Conservation (phyloP, 306 rosid species). For the Quercus parvula region DNA sequence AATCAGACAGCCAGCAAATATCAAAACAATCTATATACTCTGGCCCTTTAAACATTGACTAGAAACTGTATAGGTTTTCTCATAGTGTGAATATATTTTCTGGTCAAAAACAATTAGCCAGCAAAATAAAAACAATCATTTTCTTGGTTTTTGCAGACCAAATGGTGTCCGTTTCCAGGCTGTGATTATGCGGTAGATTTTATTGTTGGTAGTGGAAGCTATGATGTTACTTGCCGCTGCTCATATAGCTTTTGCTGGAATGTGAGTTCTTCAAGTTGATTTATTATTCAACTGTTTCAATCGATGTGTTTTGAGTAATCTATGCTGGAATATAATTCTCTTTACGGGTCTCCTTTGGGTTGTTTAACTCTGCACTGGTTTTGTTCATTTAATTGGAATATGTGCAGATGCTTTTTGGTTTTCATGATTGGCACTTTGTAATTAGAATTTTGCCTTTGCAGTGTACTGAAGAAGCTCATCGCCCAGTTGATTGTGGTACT, state of each 20-base stretch:
- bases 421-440: not conserved
- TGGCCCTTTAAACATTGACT: no score
- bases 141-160: slow-evolving; percentile 42
- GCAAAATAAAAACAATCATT: not conserved
- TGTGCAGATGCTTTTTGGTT: not conserved
- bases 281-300: not conserved
- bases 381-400: not conserved
- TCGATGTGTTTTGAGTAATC: not conserved
- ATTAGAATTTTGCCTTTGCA: slow-evolving; percentile 24
- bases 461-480: slow-evolving; percentile 98
- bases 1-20: no score
- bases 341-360: not conserved
- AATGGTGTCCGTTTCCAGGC: slow-evolving; percentile 98
- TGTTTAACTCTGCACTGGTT: not conserved
- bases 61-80: no score
- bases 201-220: slow-evolving; percentile 81
- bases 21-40: no score
- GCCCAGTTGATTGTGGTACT: slow-evolving; percentile 93
- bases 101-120: no score
- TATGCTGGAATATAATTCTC: not conserved
- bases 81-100: no score
- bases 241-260: slow-evolving; percentile 94
- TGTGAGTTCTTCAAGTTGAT: slow-evolving; percentile 32
- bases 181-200: slow-evolving; percentile 87
- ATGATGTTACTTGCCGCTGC: slow-evolving; percentile 90